These are phyloP conservation scores for Meripilus lineatus DNA, from an alignment of 1,284 basidiomycete genomes.

Conservation along the genomic window DNA sequence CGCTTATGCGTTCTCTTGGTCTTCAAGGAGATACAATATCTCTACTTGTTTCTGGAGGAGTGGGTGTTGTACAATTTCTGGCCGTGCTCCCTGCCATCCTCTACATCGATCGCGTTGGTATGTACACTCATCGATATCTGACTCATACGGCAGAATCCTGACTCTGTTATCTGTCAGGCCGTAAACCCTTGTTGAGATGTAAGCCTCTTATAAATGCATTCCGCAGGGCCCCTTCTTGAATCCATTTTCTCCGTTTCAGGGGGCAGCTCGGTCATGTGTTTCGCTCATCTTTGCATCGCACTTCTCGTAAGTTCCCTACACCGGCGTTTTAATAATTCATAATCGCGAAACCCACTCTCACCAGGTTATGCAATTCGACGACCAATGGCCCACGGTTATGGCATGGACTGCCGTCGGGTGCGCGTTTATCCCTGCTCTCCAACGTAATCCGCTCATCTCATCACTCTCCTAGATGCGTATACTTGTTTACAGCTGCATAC, in stretches of 20 bases:
- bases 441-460: slow-evolving; percentile 3
- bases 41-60: slow-evolving; percentile 68
- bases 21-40: slow-evolving; percentile 47
- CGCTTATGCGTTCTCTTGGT: slow-evolving; percentile 61
- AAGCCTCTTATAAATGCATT: slow-evolving; percentile 10
- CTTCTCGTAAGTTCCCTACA: slow-evolving; percentile 43
- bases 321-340: slow-evolving; percentile 1
- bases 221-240: neutral
- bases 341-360: too few species aligned
- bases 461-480: slow-evolving; percentile 48
- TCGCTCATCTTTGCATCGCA: slow-evolving; percentile 70
- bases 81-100: slow-evolving; percentile 72
- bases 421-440: slow-evolving; percentile 17
- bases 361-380: too few species aligned
- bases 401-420: slow-evolving; percentile 67
- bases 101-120: slow-evolving; percentile 70
- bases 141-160: too few species aligned
- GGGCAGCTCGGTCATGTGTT: slow-evolving; percentile 69
- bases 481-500: slow-evolving; percentile 78
- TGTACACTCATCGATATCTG: slow-evolving; percentile 14
- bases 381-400: slow-evolving; percentile 51
- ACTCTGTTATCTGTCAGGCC: slow-evolving; percentile 33
- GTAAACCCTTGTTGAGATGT: slow-evolving; percentile 60
- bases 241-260: too few species aligned
- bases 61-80: slow-evolving; percentile 75